Conservation (phyloP, 2,329 filamentous ascomycete species). For the Arachnomyces sp. region DNA sequence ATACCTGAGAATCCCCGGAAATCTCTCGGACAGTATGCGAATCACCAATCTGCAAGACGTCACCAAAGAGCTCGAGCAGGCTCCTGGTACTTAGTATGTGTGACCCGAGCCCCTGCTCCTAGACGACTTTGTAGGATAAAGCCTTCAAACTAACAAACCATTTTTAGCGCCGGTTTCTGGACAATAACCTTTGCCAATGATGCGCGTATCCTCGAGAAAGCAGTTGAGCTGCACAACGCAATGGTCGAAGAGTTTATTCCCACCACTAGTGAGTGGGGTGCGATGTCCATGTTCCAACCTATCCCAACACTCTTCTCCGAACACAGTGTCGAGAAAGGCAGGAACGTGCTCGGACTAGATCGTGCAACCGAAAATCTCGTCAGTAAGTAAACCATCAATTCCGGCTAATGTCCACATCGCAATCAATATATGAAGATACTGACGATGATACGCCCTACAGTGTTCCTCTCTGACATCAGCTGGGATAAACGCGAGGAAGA, state of each 20-base stretch:
- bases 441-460: no score
- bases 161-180: constrained; percentile 3
- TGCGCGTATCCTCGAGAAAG: constrained; percentile 7
- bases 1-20: background rate
- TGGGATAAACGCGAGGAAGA: no score
- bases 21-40: constrained; percentile 1
- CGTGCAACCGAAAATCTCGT: constrained; percentile 15
- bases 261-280: constrained; percentile 6
- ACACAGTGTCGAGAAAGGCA: constrained; percentile 24
- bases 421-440: no score
- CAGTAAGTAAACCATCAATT: constrained; percentile 8
- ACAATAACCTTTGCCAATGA: constrained; percentile 12
- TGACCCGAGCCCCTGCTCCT: no score
- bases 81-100: background rate
- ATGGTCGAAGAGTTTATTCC: constrained; percentile 1
- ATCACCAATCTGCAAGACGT: constrained; percentile 5
- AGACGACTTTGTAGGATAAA: no score
- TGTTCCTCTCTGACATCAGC: no score
- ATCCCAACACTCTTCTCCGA: constrained; percentile 28
- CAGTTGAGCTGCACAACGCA: constrained; percentile 1
- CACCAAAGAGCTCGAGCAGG: constrained; percentile 8
- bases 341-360: constrained; percentile 27
- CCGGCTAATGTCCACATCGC: no score
- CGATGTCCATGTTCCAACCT: constrained; percentile 29
- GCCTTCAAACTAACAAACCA: no score